A percentile compares a stretch with the other conserved stretches of the same genome.
These are phyloP conservation scores for Zygoascus hellenicus DNA, from an alignment of 1,139 yeast species.

Conservation along the genomic window DNA sequence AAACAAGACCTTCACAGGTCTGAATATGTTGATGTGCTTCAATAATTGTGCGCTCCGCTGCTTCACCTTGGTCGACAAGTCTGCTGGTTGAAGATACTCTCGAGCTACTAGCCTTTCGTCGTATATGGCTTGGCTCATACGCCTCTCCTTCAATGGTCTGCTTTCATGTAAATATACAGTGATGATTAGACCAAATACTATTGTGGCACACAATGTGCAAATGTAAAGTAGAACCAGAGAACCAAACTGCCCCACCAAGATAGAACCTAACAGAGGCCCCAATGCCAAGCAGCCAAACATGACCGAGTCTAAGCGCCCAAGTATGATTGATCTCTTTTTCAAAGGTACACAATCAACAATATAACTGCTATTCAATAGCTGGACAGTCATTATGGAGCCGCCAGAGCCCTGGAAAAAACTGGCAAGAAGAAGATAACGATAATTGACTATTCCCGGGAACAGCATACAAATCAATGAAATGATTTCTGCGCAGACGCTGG, in stretches of 20 bases:
- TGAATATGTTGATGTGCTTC: slow-evolving; percentile 23
- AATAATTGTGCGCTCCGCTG: slow-evolving; percentile 7
- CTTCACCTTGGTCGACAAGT: slow-evolving; percentile 7
- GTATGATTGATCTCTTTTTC: slow-evolving; percentile 45
- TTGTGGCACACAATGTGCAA: slow-evolving; percentile 21
- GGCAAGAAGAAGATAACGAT: slow-evolving; percentile 36
- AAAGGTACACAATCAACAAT: slow-evolving; percentile 60
- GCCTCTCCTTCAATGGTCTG: slow-evolving; percentile 30
- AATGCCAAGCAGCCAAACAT: slow-evolving; percentile 55
- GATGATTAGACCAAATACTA: slow-evolving; percentile 33
- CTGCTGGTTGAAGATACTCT: slow-evolving; percentile 8
- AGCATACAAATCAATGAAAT: slow-evolving; percentile 24
- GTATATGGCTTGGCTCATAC: slow-evolving; percentile 18
- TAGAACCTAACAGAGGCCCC: slow-evolving; percentile 60
- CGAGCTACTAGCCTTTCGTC: slow-evolving; percentile 11
- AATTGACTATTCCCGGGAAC: slow-evolving; percentile 31
- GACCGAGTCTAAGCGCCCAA: slow-evolving; percentile 54
- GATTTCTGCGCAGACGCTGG: slow-evolving; percentile 29
- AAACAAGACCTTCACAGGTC: slow-evolving; percentile 45
- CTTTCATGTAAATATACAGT: slow-evolving; percentile 52
- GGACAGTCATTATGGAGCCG: slow-evolving; percentile 51
- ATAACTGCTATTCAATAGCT: slow-evolving; percentile 55
- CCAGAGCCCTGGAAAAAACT: slow-evolving; percentile 43
- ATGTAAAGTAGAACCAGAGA: slow-evolving; percentile 29
- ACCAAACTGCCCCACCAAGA: slow-evolving; percentile 28